Conservation (phyloP, 192 early-diverging fungal genomes). For the Rhizoclosmatium globosum region DNA sequence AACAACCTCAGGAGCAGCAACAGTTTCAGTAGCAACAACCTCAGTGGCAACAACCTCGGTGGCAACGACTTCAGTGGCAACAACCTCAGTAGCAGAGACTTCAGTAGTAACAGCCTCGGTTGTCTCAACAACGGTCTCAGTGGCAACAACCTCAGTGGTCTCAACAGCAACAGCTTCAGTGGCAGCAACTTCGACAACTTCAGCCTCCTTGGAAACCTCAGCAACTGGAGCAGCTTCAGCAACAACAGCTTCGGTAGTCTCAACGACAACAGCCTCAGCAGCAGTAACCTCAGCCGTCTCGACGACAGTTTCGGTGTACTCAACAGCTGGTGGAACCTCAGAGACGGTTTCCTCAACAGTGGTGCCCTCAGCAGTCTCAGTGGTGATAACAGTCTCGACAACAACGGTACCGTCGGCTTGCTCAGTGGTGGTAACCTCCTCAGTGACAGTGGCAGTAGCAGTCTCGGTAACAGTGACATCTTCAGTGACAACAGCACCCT, state of each 20-base stretch:
- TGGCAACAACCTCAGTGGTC: not conserved
- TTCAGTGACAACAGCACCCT: not conserved
- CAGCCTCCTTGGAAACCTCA: not conserved
- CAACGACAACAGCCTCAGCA: constrained; percentile 16
- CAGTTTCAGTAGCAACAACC: constrained; percentile 18
- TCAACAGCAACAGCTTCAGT: constrained; percentile 6
- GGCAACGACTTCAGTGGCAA: not conserved
- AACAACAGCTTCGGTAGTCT: constrained; percentile 1
- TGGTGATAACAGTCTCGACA: not conserved
- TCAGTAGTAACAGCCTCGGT: not conserved
- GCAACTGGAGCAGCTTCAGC: not conserved
- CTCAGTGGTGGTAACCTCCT: not conserved
- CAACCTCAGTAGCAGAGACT: not conserved
- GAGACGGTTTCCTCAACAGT: not conserved
- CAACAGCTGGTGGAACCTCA: not conserved
- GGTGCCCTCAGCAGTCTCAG: not conserved
- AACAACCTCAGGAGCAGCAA: constrained; percentile 10
- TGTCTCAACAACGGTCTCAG: not conserved
- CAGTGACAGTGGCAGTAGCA: not conserved
- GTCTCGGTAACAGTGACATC: not conserved
- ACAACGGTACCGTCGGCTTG: not conserved
- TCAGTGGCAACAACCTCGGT: constrained; percentile 12
- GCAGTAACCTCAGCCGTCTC: not conserved
- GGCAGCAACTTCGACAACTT: constrained; percentile 5
- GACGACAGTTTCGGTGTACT: not conserved